These are phyloP conservation scores for Microascus cirrosus DNA, from an alignment of 2,329 filamentous ascomycete species.

Conservation along the genomic window DNA sequence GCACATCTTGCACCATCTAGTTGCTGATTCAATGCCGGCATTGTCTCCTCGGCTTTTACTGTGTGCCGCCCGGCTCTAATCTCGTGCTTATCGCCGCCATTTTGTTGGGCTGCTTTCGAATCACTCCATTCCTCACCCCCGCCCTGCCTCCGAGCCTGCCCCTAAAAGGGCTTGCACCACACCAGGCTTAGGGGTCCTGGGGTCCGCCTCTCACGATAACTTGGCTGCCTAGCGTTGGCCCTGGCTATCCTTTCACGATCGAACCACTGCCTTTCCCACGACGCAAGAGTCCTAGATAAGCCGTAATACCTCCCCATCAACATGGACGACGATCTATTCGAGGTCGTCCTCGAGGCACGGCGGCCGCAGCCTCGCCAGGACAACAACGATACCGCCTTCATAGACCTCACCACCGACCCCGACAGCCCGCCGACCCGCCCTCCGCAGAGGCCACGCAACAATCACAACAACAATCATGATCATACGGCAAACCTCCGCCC, in stretches of 20 bases:
- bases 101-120: too few species aligned
- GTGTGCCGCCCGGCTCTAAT: too few species aligned
- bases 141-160: neutral
- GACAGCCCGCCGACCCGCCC: constrained; percentile 24
- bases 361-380: neutral
- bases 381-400: constrained; percentile 20
- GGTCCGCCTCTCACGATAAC: too few species aligned
- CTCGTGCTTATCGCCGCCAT: too few species aligned
- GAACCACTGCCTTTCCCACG: neutral
- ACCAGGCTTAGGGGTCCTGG: too few species aligned
- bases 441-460: neutral
- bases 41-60: too few species aligned
- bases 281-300: too few species aligned
- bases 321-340: constrained; percentile 19
- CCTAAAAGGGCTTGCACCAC: neutral
- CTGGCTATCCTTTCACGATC: too few species aligned
- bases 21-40: too few species aligned
- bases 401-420: constrained; percentile 39
- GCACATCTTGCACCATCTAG: too few species aligned
- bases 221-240: too few species aligned
- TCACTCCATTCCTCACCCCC: neutral
- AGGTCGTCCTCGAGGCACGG: constrained; percentile 10
- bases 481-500: neutral
- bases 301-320: neutral
- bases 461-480: neutral